phyloP scores from a whole-genome alignment of 2,329 filamentous ascomycete species.

The Fulvia fulva region DNA sequence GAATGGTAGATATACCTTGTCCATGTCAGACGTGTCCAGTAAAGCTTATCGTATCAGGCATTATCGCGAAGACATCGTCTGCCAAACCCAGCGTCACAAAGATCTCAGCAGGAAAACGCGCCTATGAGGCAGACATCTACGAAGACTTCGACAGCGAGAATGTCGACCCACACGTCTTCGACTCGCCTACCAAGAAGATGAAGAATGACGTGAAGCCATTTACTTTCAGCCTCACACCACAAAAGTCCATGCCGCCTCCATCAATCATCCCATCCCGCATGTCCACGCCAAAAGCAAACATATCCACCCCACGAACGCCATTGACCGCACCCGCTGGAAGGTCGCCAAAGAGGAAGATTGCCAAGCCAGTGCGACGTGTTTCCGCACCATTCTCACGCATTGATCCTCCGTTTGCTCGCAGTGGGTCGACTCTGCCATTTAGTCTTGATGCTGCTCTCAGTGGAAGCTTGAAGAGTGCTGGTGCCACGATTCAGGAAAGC shows the following conservation, averaged over 20 bases:
- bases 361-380: slow-evolving; percentile 57
- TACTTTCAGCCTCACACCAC: slow-evolving; percentile 29
- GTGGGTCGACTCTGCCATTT: slow-evolving; percentile 60
- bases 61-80: slow-evolving; percentile 20
- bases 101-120: slow-evolving; percentile 41
- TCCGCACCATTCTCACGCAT: slow-evolving; percentile 63
- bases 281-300: slow-evolving; percentile 37
- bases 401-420: slow-evolving; percentile 62
- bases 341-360: slow-evolving; percentile 69
- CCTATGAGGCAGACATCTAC: slow-evolving; percentile 40
- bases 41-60: slow-evolving; percentile 16
- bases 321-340: slow-evolving; percentile 68
- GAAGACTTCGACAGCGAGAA: slow-evolving; percentile 55
- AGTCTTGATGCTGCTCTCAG: slow-evolving; percentile 80
- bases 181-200: slow-evolving; percentile 51
- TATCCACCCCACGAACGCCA: slow-evolving; percentile 41
- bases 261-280: slow-evolving; percentile 24
- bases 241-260: slow-evolving; percentile 37
- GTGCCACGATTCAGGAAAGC: slow-evolving; percentile 54
- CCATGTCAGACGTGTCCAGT: neutral
- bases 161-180: slow-evolving; percentile 51
- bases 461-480: slow-evolving; percentile 58
- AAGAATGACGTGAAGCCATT: slow-evolving; percentile 46
- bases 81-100: slow-evolving; percentile 26
- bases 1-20: slow-evolving; percentile 45